These are phyloP conservation scores for Apiospora koreana DNA, from an alignment of 2,329 filamentous ascomycete genomes.

Conservation along the genomic window DNA sequence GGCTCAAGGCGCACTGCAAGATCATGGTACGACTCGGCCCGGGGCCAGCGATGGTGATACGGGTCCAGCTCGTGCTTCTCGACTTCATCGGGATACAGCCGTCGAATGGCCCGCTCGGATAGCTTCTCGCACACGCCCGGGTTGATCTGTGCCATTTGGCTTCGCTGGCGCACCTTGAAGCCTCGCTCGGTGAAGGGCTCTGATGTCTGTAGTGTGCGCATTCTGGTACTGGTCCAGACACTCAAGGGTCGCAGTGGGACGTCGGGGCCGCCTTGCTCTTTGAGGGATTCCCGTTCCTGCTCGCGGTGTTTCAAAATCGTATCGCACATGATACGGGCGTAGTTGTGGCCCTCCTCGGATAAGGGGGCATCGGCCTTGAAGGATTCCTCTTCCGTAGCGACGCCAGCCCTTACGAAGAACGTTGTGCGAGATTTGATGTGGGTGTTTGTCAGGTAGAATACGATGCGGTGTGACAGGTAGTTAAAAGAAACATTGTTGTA, in stretches of 20 bases:
- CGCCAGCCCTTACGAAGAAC: slow-evolving; percentile 88
- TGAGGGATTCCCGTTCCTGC: slow-evolving; percentile 71
- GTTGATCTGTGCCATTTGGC: slow-evolving; percentile 96
- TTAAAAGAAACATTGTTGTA: slow-evolving; percentile 98
- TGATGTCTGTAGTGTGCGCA: slow-evolving; percentile 87
- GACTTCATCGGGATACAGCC: slow-evolving; percentile 86
- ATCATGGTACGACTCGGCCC: slow-evolving; percentile 98
- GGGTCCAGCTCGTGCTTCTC: slow-evolving; percentile 91
- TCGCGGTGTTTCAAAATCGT: slow-evolving; percentile 81
- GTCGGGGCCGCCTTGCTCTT: slow-evolving; percentile 67
- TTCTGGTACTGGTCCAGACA: slow-evolving; percentile 92
- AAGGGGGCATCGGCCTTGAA: slow-evolving; percentile 90
- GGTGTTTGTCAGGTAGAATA: slow-evolving; percentile 96
- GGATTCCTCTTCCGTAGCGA: slow-evolving; percentile 82
- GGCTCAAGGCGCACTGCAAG: slow-evolving; percentile 96
- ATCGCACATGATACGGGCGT: slow-evolving; percentile 84
- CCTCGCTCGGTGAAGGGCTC: slow-evolving; percentile 77
- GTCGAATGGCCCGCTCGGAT: slow-evolving; percentile 77
- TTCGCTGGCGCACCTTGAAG: slow-evolving; percentile 85
- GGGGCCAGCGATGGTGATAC: slow-evolving; percentile 94
- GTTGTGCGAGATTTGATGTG: slow-evolving; percentile 95
- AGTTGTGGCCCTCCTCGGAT: slow-evolving; percentile 76
- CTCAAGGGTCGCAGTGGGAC: slow-evolving; percentile 76
- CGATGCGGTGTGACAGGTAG: slow-evolving; percentile 94
- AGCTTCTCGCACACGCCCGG: slow-evolving; percentile 95